Base-by-base conservation (phyloP, 208 protist species). In the Crithidia brevicula region DNA sequence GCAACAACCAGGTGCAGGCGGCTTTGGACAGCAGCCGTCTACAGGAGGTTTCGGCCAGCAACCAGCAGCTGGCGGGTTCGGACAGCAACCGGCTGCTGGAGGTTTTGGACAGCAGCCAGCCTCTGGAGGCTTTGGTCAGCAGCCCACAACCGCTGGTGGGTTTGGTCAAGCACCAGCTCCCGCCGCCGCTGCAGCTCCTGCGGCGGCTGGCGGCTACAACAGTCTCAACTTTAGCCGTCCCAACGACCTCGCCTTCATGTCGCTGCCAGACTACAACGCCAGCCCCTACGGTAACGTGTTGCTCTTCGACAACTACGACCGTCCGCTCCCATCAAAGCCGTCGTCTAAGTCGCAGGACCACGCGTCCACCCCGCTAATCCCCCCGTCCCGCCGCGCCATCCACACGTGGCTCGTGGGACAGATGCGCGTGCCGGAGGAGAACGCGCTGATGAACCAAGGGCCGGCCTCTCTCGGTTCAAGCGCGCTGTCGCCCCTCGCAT, bases 281-380 rank as follows among this genome's bases (percentile, higher is more conserved):
- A 84, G 79, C 23, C 91, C 91, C 25, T 96, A 96, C 72, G 86
- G 88, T 40, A 84, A 91, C 52, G 63, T 91, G 28, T 74, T 91
- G 4, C 85, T 95, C 42, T 93, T 93, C 69, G 82, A 79, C 25
- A 69, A 70, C 18, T 79, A 90, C 70, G 86, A 95, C 38, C 67
- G 81, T 20, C 77, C 80, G 0, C 70, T 84, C 18, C 36, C 72
- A 25, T 20, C 69, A 1, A 74, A 74, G 54, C 38, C 34, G 27
- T 36, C 50, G 34, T 23, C 51, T 18, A 46, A 50, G 54, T 30
- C 67, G 51, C 82, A 72, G 47, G 66, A 81, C 11, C 25, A 43
- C 23, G 61, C 67, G 45, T 6, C 47, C 63, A 47, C 10, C 72
- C 47, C 31, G 47, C 42, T 74, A 40, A 25, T 64, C 56, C 60